Evolutionary conservation across 345 rosid genomes (phyloP), one percentile per base, ranked within the genome.

Genomic region (Viola odorata): DNA sequence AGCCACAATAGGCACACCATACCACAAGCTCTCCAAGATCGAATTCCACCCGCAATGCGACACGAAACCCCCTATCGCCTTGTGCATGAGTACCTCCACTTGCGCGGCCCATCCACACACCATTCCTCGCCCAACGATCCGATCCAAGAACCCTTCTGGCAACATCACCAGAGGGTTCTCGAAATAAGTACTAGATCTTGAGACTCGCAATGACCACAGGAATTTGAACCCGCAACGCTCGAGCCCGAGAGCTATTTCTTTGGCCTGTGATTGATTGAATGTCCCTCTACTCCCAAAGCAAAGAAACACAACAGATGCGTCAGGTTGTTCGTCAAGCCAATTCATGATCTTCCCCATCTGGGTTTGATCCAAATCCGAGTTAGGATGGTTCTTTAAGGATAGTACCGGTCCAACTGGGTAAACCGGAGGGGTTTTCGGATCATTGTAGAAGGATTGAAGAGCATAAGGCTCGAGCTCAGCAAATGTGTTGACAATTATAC

Each of bases 121-220:
- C 71, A 69, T 74, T 53, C 80, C 77, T 4, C 74, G 65, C 12
- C 73, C 73, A 0, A 23, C 38, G 69, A 67, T 48, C 57, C 75
- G 68, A 37, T 68, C 74, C 57, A 69, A 41, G 63, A 74, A 71
- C 23, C 79, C 81, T 68, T 77, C 65, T 0, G 81, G 81, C 0
- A 80, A 58, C 53, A 69, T 57, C 44, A 71, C 70, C 47, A 67
- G 69, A 11, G 60, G 37, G 16, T 36, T 15, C 38, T 8, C 17
- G 13, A 4, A 7, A 1, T 12, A 23, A 23, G 2, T n/a, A 47
- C 10, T 36, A 5, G 50, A 36, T 8, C 23, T 4, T 0, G 53
- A 17, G 8, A 45, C 23, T 40, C 69, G 66, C 16, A 64, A 40
- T 12, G 61, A 70, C 69, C 69, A 64, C 7, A 64, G n/a, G 14